phyloP scores from a whole-genome alignment of 1,284 basidiomycete species.

The Neonothopanus nambi region DNA sequence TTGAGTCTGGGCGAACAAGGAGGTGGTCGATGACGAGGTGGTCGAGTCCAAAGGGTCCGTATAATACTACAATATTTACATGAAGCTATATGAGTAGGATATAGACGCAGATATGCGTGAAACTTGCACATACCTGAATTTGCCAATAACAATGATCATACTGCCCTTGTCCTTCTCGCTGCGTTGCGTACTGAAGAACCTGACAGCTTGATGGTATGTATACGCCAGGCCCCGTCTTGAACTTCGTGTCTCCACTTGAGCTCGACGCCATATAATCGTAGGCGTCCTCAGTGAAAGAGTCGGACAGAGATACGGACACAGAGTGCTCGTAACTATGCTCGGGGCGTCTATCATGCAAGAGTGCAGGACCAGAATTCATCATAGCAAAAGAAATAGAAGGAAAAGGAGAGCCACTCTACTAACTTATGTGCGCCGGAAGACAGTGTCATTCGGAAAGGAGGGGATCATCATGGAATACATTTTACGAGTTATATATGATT shows the following conservation, averaged over 20 bases:
- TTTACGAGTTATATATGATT: not conserved
- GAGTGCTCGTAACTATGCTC: too few relatives aligned
- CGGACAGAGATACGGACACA: too few relatives aligned
- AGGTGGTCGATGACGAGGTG: constrained; percentile 10
- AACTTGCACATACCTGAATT: constrained; percentile 8
- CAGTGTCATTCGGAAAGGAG: constrained; percentile 7
- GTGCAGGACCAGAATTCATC: constrained; percentile 4
- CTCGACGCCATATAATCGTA: too few relatives aligned
- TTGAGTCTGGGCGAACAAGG: constrained; percentile 31
- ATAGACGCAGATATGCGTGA: not conserved
- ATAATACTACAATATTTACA: constrained; percentile 15
- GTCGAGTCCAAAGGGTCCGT: constrained; percentile 7
- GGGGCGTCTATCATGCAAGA: not conserved
- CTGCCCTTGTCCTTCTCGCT: too few relatives aligned
- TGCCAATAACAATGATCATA: constrained; percentile 13
- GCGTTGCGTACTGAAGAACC: too few relatives aligned
- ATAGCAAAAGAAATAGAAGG: not conserved
- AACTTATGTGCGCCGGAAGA: not conserved
- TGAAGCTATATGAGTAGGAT: not conserved
- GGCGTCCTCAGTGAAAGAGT: too few relatives aligned
- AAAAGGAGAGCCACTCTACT: not conserved
- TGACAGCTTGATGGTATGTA: too few relatives aligned
- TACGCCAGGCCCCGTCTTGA: too few relatives aligned
- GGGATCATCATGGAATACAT: not conserved
- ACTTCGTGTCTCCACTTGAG: too few relatives aligned